Conservation (phyloP, 2,329 filamentous ascomycete genomes). For the Colletotrichum lindemuthianum region DNA sequence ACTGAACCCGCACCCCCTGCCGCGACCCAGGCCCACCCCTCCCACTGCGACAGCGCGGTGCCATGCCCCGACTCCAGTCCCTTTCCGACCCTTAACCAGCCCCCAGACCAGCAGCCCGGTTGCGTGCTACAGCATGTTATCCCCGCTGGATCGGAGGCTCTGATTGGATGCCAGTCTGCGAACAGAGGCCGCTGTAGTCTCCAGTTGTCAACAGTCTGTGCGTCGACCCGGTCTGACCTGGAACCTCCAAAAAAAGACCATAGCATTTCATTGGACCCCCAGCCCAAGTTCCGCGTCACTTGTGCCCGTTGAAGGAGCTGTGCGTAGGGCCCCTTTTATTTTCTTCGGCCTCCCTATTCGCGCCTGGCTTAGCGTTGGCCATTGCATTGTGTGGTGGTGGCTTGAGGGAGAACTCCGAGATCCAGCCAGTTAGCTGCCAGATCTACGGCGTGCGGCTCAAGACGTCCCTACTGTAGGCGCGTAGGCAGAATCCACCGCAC, state of each 20-base stretch:
- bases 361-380: neutral
- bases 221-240: constrained; percentile 2
- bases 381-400: neutral
- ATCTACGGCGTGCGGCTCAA: constrained; percentile 22
- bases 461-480: constrained; percentile 15
- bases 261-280: neutral
- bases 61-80: neutral
- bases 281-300: constrained; percentile 3
- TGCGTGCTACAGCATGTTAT: constrained; percentile 28
- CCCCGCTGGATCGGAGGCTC: neutral
- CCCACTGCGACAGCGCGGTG: constrained; percentile 5
- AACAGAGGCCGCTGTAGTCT: constrained; percentile 27
- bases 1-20: constrained; percentile 18
- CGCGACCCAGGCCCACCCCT: neutral
- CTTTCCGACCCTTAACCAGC: constrained; percentile 1
- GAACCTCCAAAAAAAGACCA: constrained; percentile 16
- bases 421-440: constrained; percentile 1
- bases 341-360: too few species aligned
- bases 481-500: neutral
- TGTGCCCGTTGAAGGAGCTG: too few species aligned
- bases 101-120: constrained; percentile 27
- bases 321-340: too few species aligned
- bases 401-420: too few species aligned
- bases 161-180: constrained; percentile 6
- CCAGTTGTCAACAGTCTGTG: constrained; percentile 24